A percentile compares a stretch with the other conserved stretches of the same genome.
phyloP scores from a whole-genome alignment of 2,329 filamentous ascomycete species.

The Aspergillus transmontanensis region DNA sequence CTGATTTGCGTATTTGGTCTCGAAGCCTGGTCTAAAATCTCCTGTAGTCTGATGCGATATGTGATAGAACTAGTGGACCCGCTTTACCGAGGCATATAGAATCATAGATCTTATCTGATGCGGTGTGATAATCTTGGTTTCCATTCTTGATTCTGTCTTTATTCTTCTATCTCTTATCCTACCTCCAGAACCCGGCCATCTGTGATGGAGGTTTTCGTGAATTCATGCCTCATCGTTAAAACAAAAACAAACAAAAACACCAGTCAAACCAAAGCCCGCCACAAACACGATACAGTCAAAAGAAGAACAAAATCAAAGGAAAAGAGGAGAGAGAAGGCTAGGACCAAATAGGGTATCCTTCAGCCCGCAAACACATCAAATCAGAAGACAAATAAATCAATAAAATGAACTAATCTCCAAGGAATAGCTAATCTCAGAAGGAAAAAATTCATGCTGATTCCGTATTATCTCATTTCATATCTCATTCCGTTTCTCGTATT shows the following conservation, averaged over 20 bases:
- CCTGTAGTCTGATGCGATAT: neutral
- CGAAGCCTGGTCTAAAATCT: neutral
- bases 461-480: neutral
- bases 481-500: neutral
- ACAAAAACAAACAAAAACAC: neutral
- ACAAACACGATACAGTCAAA: neutral
- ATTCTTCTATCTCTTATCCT: neutral
- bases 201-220: neutral
- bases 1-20: neutral
- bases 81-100: neutral
- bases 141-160: neutral
- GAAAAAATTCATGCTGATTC: neutral
- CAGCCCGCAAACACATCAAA: neutral
- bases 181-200: neutral
- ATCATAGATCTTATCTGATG: neutral
- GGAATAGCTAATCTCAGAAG: neutral
- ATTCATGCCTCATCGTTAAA: neutral
- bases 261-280: neutral
- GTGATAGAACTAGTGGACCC: neutral
- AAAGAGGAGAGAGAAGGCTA: slow-evolving; percentile 3
- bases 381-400: neutral
- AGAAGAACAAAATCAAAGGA: neutral
- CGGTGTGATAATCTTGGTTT: neutral
- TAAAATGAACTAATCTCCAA: neutral
- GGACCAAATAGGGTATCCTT: slow-evolving; percentile 2